A percentile compares a stretch with the other conserved stretches of the same genome.
phyloP scores from a whole-genome alignment of 805 yeast species.

The Metschnikowia peoriensis region DNA sequence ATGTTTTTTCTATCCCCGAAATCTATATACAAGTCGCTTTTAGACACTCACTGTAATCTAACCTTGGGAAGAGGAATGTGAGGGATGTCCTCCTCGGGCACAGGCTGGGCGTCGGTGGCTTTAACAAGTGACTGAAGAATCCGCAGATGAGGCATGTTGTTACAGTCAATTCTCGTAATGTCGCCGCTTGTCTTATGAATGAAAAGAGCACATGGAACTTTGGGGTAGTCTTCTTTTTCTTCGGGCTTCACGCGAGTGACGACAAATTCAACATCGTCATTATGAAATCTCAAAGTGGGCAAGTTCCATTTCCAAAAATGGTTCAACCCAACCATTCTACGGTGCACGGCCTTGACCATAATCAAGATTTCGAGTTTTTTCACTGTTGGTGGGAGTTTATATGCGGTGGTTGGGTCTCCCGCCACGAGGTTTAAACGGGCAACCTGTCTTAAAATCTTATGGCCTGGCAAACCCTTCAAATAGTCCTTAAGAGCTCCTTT shows the following conservation, averaged over 20 bases:
- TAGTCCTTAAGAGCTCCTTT: conserved; percentile 4
- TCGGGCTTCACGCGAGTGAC: conserved; percentile 49
- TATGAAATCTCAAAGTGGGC: conserved; percentile 79
- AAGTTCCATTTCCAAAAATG: conserved; percentile 73
- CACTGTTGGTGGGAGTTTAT: conserved; percentile 22
- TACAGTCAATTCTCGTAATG: conserved; percentile 48
- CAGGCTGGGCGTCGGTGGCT: conserved; percentile 49
- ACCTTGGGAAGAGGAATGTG: conserved; percentile 11
- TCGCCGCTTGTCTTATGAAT: conserved; percentile 13
- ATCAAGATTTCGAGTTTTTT: conserved; percentile 51
- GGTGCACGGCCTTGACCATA: conserved; percentile 36
- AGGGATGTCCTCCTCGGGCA: conserved; percentile 48
- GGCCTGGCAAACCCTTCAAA: conserved; percentile 15
- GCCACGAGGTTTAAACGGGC: conserved; percentile 51
- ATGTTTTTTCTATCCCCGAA: neutral
- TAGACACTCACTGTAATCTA: conserved; percentile 3
- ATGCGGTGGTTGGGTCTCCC: conserved; percentile 44
- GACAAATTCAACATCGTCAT: conserved; percentile 63
- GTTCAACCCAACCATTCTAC: conserved; percentile 65
- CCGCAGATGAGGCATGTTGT: conserved; percentile 44
- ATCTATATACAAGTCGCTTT: conserved; percentile 1
- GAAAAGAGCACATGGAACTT: conserved; percentile 14
- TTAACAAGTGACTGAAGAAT: conserved; percentile 58
- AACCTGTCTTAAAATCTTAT: conserved; percentile 42
- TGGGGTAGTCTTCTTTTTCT: conserved; percentile 11